Evolutionary conservation across 768 basidiomycete species (phyloP), one percentile per base, ranked within the genome.

Genomic region (Boletales sp.): DNA sequence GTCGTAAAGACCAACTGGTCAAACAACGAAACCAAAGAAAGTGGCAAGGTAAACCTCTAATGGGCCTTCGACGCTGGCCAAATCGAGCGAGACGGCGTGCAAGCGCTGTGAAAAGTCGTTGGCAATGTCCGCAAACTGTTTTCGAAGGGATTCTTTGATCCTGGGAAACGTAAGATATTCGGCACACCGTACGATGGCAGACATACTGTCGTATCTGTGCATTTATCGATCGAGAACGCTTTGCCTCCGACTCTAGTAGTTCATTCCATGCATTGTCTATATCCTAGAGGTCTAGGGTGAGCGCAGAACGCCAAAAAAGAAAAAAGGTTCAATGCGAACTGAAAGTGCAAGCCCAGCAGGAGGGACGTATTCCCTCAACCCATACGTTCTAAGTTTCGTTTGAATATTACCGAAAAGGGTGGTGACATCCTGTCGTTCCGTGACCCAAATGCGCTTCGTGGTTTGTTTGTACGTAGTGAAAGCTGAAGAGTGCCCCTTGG

Each of bases 361-460:
- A 12, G 96, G 94, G 19, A 85, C 76, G 67, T 94, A 98, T 60
- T 90, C 83, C 51, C 83, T 75, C 57, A 99, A 64, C 10, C 86
- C 83, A 72, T 98, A 98, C 19, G 94, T 98, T 67, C 78, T 81
- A 49, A 98, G 72, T 69, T 98, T 97, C 1, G 92, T 95, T 67
- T 94, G 90, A 28, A 99, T 85, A 61, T 96, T 95, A 4, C 89
- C 86, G 56, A 97, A 90, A 13, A 97, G 77, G 2, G 88, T 90
- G 9, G 84, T 81, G 10, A 96, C 72, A 51, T 94, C 94, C 63
- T 92, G 88, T 62, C 86, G 82, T 68, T 98, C 94, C 8, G 82
- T 84, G 10, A 93, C 90, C 91, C 93, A 96, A 2, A 74, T 74
- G 3, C 92, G 81, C 62, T 96, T 96, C 36, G 77, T 85, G 2